phyloP scores from a whole-genome alignment of 257 asterid genomes.

The Penstemon eatonii region DNA sequence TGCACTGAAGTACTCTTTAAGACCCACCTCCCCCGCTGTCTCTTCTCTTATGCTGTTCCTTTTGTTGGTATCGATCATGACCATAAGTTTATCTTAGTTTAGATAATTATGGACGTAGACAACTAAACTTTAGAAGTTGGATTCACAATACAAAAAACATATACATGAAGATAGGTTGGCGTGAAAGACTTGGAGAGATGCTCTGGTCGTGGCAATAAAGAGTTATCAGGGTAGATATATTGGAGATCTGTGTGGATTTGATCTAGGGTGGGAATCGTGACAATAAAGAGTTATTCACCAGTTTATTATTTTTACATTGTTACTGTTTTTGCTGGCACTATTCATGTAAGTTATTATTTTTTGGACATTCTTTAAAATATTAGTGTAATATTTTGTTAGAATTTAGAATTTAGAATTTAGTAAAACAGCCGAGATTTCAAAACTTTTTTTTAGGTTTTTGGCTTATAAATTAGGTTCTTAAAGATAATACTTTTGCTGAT shows the following conservation, averaged over 20 bases:
- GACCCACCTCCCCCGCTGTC: too few relatives aligned
- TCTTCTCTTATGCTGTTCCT: not conserved
- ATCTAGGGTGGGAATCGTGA: slow-evolving; percentile 8
- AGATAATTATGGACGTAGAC: not conserved
- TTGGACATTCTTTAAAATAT: not conserved
- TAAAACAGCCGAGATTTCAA: too few relatives aligned
- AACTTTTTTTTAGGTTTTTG: too few relatives aligned
- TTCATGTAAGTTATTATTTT: too few relatives aligned
- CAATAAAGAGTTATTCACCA: not conserved
- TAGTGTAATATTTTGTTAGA: not conserved
- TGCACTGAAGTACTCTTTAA: not conserved
- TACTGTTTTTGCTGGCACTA: too few relatives aligned
- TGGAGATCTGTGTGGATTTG: not conserved
- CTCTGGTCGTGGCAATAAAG: not conserved
- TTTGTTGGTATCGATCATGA: not conserved
- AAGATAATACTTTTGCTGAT: too few relatives aligned
- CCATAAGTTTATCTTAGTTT: not conserved
- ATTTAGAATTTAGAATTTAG: too few relatives aligned
- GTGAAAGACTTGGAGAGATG: not conserved
- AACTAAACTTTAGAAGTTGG: not conserved
- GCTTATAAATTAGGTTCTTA: too few relatives aligned
- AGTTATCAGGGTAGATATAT: not conserved
- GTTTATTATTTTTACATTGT: too few relatives aligned
- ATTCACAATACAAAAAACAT: slow-evolving; percentile 5
- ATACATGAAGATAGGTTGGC: not conserved